Evolutionary conservation across 139 green algal genomes (phyloP).

Genomic region (Picochlorum costavermella): DNA sequence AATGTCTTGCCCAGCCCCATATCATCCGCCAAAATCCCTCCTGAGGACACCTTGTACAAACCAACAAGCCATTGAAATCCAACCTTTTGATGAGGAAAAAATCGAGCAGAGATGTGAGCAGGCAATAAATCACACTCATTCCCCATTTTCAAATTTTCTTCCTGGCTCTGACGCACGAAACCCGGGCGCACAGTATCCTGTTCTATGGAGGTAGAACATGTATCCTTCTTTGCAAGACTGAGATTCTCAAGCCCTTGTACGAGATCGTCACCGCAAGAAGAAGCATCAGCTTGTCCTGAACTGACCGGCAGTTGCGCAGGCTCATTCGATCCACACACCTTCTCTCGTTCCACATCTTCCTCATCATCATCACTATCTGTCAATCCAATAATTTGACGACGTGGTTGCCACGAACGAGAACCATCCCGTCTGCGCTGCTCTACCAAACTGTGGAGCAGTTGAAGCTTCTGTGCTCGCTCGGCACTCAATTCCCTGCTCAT

Average conservation of each 20-base stretch:
- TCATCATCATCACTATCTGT: constrained; percentile 13
- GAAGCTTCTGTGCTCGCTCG: background rate
- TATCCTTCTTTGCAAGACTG: too few species aligned
- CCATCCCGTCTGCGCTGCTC: too few species aligned
- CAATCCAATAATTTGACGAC: constrained; percentile 7
- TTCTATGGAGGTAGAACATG: too few species aligned
- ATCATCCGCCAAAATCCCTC: constrained; percentile 66
- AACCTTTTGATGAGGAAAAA: constrained; percentile 66
- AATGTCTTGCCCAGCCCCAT: constrained; percentile 77
- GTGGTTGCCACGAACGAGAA: background rate
- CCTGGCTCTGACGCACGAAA: too few species aligned
- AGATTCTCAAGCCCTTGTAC: too few species aligned
- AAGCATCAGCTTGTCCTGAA: constrained; percentile 3
- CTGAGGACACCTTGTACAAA: constrained; percentile 27
- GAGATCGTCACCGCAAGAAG: too few species aligned
- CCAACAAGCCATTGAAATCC: constrained; percentile 77
- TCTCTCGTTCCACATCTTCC: background rate
- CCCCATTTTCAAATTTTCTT: too few species aligned
- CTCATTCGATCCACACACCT: background rate
- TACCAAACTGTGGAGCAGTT: background rate
- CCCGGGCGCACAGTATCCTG: too few species aligned
- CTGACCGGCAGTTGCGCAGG: background rate
- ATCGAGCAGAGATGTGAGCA: constrained; percentile 21
- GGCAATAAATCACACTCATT: constrained; percentile 4
- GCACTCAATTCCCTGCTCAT: too few species aligned